Conservation (phyloP, 805 yeast genomes). For the Lachancea thermotolerans region DNA sequence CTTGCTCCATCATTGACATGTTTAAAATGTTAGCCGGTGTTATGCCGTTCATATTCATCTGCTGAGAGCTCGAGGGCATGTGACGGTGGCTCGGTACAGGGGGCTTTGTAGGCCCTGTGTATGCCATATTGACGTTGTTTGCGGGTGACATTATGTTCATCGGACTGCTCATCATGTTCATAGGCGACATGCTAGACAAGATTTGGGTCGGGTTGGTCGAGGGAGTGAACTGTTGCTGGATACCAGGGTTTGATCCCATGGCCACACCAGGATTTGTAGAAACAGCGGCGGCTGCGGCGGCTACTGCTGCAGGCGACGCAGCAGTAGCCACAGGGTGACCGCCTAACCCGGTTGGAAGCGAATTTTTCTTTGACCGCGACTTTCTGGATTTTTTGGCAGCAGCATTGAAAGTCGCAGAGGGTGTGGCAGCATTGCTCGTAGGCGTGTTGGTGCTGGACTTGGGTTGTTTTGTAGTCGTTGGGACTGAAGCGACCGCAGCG, state of each 20-base stretch:
- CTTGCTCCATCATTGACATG: constrained; percentile 10
- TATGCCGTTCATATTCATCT: constrained; percentile 5
- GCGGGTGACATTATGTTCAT: constrained; percentile 20
- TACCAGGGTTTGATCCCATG: constrained; percentile 1
- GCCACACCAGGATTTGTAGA: constrained; percentile 2
- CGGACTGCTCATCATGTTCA: constrained; percentile 19
- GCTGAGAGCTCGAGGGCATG: constrained; percentile 3
- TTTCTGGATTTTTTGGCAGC: constrained; percentile 24
- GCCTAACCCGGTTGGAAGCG: constrained; percentile 1
- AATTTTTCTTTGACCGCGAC: constrained; percentile 22
- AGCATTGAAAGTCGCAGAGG: constrained; percentile 11
- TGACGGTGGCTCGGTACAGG: constrained; percentile 2
- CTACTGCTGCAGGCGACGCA: neutral
- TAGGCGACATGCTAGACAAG: constrained; percentile 18
- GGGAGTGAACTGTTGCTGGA: constrained; percentile 5
- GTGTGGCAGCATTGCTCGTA: constrained; percentile 12
- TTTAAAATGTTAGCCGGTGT: constrained; percentile 11
- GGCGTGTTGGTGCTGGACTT: constrained; percentile 18
- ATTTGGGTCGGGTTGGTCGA: constrained; percentile 14
- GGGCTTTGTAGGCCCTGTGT: neutral
- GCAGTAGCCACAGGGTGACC: neutral
- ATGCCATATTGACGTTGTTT: constrained; percentile 3
- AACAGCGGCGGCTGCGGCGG: neutral
- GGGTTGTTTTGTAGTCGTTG: constrained; percentile 50
- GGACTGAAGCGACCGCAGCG: constrained; percentile 31